Conservation (phyloP, 257 asterid genomes). For the Lycium barbarum region DNA sequence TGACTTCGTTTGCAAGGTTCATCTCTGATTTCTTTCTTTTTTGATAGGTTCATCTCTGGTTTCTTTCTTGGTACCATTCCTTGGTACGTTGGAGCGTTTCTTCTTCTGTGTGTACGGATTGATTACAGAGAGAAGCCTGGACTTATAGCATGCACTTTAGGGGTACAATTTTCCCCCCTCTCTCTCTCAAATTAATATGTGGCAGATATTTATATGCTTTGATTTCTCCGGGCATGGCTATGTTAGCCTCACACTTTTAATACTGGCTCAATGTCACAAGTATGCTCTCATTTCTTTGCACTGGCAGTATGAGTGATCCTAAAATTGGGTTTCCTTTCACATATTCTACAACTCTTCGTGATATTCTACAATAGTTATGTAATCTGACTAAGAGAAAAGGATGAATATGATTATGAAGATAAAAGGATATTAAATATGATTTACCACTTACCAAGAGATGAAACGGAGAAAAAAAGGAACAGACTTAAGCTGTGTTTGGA, state of each 20-base stretch:
- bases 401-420: neutral
- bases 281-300: constrained; percentile 11
- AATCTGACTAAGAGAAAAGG: neutral
- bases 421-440: neutral
- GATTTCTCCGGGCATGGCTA: neutral
- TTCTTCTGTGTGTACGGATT: constrained; percentile 77
- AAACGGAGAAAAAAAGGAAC: neutral
- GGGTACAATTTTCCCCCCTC: constrained; percentile 56
- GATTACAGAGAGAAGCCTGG: constrained; percentile 96
- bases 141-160: constrained; percentile 80
- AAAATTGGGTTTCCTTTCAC: neutral
- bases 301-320: neutral
- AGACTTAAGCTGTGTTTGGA: neutral
- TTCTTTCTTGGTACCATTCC: constrained; percentile 88
- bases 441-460: neutral
- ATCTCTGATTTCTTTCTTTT: constrained; percentile 72
- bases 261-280: neutral
- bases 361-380: neutral
- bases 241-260: neutral
- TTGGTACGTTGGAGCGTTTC: constrained; percentile 89
- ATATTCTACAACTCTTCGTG: neutral
- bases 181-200: neutral
- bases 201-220: neutral
- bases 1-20: constrained; percentile 59
- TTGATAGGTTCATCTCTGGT: constrained; percentile 74